Base-by-base conservation (phyloP, 2,329 filamentous ascomycete genomes). In the Lachnellula suecica region DNA sequence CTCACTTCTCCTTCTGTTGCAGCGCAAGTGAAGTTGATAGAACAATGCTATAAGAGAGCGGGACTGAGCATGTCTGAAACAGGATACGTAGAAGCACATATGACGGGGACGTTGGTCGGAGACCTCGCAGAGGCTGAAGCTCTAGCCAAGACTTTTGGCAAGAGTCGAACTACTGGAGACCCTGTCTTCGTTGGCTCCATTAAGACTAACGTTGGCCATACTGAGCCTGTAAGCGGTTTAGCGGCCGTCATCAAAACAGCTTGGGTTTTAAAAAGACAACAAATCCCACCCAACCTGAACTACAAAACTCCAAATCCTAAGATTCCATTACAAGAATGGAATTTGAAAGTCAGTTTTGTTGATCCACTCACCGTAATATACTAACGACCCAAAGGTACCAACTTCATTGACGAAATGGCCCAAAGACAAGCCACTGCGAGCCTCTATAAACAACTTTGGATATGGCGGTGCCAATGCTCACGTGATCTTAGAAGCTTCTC, bases 1-100 rank as follows among this genome's bases (percentile, higher is more conserved):
- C 76, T 83, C 54, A 82, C 80, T 0, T 72, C 79, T 64, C 81
- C 81, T 0, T 81, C 68, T 43, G 62, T 67, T 2, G 52, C 60
- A 2, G 72, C 75, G 1, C 79, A 81, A 38, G 47, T 31, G 10
- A 24, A 24, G 15, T 11, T 38, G 9, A 56, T 56, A 10, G 42
- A 49, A 13, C 8, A 29, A 7, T 34, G 35, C 11, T 54, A 57
- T 35, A 19, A 34, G 3, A 42, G 23, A 13, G 47, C 48, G n/a
- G 47, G 48, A 10, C 20, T 57, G 71, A 46, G 51, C 51, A 19
- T 49, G 52, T 20, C 49, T 31, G n/a, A n/a, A n/a, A n/a, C n/a
- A n/a, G n/a, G n/a, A n/a, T n/a, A n/a, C n/a, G n/a, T n/a, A n/a
- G n/a, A n/a, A n/a, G n/a, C n/a, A n/a, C n/a, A n/a, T n/a, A n/a